Evolutionary conservation across 2,329 filamentous ascomycete genomes (phyloP).

Genomic region (Graphilbum sp.): DNA sequence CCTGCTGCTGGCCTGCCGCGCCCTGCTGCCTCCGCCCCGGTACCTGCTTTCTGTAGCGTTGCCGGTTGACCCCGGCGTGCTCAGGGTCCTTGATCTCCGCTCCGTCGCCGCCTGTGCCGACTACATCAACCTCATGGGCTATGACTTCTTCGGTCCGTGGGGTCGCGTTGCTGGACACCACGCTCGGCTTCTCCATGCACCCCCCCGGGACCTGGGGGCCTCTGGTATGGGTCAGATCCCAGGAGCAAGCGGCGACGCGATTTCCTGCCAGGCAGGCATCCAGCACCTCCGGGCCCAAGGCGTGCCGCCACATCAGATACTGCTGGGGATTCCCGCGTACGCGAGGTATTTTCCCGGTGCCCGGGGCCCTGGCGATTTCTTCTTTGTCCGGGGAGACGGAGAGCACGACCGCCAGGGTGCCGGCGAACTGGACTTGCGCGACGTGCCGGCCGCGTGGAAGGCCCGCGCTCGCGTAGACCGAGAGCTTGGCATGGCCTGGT

Average conservation of each 20-base stretch:
- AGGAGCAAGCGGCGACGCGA: conserved; percentile 10
- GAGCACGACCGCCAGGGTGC: conserved; percentile 12
- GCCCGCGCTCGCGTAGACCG: conserved; percentile 10
- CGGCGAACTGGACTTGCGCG: conserved; percentile 45
- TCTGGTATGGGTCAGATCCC: too few species aligned
- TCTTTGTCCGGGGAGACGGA: too few species aligned
- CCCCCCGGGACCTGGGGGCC: conserved; percentile 12
- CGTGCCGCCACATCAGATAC: conserved; percentile 39
- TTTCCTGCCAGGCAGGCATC: conserved; percentile 38
- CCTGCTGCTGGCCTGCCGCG: conserved; percentile 37
- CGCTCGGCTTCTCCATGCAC: conserved; percentile 36
- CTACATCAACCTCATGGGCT: conserved; percentile 51
- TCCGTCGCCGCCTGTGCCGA: conserved; percentile 37
- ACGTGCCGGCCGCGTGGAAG: conserved; percentile 27
- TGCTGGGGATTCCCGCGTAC: conserved; percentile 47
- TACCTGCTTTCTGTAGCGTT: conserved; percentile 47
- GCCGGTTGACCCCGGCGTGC: conserved; percentile 44
- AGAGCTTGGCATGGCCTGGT: conserved; percentile 35
- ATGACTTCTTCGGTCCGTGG: conserved; percentile 53
- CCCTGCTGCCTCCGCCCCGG: conserved; percentile 27
- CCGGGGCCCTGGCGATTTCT: conserved; percentile 33
- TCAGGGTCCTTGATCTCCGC: conserved; percentile 40
- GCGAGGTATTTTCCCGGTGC: conserved; percentile 44
- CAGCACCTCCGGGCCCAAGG: conserved; percentile 34
- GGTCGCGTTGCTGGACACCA: conserved; percentile 44